These are phyloP conservation scores for Tulasnella sp. DNA, from an alignment of 768 basidiomycete species.

Conservation along the genomic window DNA sequence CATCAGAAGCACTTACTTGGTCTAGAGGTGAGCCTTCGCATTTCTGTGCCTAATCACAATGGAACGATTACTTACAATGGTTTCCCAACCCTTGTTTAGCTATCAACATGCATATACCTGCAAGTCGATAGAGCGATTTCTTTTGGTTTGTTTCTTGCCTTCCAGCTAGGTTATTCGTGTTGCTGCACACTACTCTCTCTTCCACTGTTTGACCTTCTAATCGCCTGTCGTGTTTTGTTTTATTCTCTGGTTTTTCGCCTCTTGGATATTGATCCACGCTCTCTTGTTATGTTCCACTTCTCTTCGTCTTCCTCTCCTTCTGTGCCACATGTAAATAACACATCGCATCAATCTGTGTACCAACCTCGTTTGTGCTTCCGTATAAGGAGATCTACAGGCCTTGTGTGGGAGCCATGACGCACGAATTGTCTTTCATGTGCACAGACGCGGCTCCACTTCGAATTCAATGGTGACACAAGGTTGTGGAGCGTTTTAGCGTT, in stretches of 20 bases:
- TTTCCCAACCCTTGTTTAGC: conserved; percentile 34
- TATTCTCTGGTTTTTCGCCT: not conserved
- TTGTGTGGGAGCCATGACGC: too few relatives aligned
- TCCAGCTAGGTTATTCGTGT: not conserved
- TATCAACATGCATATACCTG: conserved; percentile 78
- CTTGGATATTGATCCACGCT: not conserved
- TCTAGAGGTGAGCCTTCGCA: conserved; percentile 57
- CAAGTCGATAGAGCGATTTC: not conserved
- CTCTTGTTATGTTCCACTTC: not conserved
- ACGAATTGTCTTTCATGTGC: too few relatives aligned
- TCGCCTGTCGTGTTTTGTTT: not conserved
- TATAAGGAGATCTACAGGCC: too few relatives aligned
- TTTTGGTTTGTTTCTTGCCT: not conserved
- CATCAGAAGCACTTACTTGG: conserved; percentile 81
- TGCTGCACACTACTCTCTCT: not conserved
- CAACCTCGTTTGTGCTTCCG: too few relatives aligned
- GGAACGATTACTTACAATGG: not conserved
- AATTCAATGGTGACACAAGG: too few relatives aligned
- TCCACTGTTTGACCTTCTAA: not conserved
- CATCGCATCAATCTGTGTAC: not conserved
- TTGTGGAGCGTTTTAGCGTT: too few relatives aligned
- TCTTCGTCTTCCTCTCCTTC: not conserved
- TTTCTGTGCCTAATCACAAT: too few relatives aligned
- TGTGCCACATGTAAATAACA: not conserved
- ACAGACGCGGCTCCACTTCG: too few relatives aligned